These are phyloP conservation scores for Neobulgaria alba DNA, from an alignment of 2,329 filamentous ascomycete species.

Conservation along the genomic window DNA sequence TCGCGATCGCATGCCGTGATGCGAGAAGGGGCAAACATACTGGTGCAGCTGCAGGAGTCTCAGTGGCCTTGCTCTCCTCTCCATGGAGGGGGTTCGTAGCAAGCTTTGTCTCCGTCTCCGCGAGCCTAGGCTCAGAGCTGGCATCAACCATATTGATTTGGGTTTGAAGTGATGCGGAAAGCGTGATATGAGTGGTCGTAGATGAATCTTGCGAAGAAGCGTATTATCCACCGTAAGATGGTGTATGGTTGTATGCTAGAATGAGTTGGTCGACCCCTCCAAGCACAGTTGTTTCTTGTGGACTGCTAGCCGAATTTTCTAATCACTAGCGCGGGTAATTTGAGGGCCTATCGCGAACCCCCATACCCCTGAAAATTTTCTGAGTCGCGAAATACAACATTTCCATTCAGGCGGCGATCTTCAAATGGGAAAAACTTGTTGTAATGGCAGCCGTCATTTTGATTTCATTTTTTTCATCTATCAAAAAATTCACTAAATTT, in stretches of 20 bases:
- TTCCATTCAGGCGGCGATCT: too few species aligned
- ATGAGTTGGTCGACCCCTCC: constrained; percentile 1
- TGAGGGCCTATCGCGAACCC: constrained; percentile 3
- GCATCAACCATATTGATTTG: constrained; percentile 19
- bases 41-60: constrained; percentile 12
- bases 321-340: constrained; percentile 7
- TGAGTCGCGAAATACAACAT: too few species aligned
- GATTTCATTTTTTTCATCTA: too few species aligned
- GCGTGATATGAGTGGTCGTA: constrained; percentile 4
- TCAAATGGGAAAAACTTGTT: too few species aligned
- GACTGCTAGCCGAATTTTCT: constrained; percentile 3
- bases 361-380: constrained; percentile 3
- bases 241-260: constrained; percentile 3
- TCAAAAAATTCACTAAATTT: too few species aligned
- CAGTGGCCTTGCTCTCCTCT: constrained; percentile 15
- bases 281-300: constrained; percentile 2
- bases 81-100: constrained; percentile 31
- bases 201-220: constrained; percentile 3
- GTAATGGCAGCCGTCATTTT: too few species aligned
- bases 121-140: constrained; percentile 30
- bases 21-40: too few species aligned
- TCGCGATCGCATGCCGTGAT: too few species aligned
- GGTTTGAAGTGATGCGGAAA: constrained; percentile 7
- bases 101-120: constrained; percentile 35
- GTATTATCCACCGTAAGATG: constrained; percentile 11